A percentile compares a stretch with the other conserved stretches of the same genome.
These are phyloP conservation scores for Pythium myriotylum DNA, from an alignment of 352 stramenopile species.

Conservation along the genomic window DNA sequence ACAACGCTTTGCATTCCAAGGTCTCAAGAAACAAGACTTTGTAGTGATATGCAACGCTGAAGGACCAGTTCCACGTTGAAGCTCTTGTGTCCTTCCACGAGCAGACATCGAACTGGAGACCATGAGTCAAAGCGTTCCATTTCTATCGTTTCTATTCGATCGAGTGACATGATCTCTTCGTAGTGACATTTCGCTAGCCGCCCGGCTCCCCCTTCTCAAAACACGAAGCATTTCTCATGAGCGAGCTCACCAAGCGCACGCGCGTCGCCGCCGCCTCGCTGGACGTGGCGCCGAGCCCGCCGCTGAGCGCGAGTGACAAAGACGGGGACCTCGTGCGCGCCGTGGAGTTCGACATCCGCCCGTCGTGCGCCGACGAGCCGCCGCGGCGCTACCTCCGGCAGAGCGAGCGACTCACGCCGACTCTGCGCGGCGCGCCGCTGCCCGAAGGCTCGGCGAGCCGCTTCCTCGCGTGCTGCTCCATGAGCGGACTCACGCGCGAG, in stretches of 20 bases:
- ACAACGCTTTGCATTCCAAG: no score
- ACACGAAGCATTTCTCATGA: no score
- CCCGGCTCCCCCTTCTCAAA: no score
- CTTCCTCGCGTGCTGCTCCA: conserved; percentile 33
- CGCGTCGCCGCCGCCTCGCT: conserved; percentile 20
- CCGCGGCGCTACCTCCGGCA: conserved; percentile 49
- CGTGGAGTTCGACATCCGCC: conserved; percentile 61
- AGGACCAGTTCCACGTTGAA: no score
- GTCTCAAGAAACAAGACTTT: no score
- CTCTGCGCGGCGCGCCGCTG: conserved; percentile 12
- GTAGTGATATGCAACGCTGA: no score
- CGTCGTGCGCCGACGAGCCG: conserved; percentile 52
- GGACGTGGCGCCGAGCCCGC: conserved; percentile 5
- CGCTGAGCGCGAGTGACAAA: not conserved
- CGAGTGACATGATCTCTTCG: no score
- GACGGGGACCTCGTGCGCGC: conserved; percentile 35
- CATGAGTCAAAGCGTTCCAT: no score
- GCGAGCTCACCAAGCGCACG: conserved; percentile 64
- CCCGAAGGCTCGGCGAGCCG: conserved; percentile 21
- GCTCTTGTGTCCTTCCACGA: no score
- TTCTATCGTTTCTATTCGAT: no score
- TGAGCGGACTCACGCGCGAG: conserved; percentile 47
- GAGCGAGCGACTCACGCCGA: conserved; percentile 23
- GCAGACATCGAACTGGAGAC: no score
- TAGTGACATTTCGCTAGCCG: no score